These are phyloP conservation scores for Aspergillus homomorphus DNA, from an alignment of 495 filamentous ascomycete genomes.

Conservation along the genomic window DNA sequence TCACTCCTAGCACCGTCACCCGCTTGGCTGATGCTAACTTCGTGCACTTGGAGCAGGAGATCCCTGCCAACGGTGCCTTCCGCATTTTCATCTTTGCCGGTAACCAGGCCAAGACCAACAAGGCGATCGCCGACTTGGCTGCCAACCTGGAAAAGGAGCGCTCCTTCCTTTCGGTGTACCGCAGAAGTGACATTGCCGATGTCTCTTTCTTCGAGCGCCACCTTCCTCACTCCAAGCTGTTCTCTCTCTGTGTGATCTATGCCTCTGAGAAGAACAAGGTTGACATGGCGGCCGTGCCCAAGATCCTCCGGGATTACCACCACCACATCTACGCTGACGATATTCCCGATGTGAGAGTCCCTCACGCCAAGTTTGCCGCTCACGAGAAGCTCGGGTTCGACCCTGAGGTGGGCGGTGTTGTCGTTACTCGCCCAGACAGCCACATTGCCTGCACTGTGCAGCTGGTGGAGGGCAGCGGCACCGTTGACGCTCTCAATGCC, in stretches of 20 bases:
- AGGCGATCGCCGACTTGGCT: conserved; percentile 67
- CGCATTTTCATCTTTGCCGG: conserved; percentile 82
- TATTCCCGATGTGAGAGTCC: conserved; percentile 67
- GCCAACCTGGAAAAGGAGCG: conserved; percentile 57
- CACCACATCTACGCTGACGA: conserved; percentile 87
- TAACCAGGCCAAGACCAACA: conserved; percentile 53
- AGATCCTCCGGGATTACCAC: conserved; percentile 66
- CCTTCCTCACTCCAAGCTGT: conserved; percentile 79
- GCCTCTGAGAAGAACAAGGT: conserved; percentile 59
- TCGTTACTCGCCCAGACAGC: conserved; percentile 81
- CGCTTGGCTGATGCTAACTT: conserved; percentile 81
- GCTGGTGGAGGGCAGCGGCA: conserved; percentile 70
- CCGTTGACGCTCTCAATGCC: conserved; percentile 75
- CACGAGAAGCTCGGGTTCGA: conserved; percentile 86
- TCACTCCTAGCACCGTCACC: conserved; percentile 74
- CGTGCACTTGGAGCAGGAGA: conserved; percentile 82
- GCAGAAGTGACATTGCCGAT: conserved; percentile 55
- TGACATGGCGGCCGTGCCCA: conserved; percentile 64
- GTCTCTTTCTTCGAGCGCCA: conserved; percentile 76
- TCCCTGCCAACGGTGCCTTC: conserved; percentile 84
- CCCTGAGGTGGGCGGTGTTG: conserved; percentile 67
- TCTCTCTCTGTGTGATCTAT: conserved; percentile 72
- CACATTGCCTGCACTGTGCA: conserved; percentile 75
- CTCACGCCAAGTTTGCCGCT: conserved; percentile 65
- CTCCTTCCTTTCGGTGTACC: conserved; percentile 68